Evolutionary conservation across 2,329 filamentous ascomycete species (phyloP).

Genomic region (Verticillium tricorpus): DNA sequence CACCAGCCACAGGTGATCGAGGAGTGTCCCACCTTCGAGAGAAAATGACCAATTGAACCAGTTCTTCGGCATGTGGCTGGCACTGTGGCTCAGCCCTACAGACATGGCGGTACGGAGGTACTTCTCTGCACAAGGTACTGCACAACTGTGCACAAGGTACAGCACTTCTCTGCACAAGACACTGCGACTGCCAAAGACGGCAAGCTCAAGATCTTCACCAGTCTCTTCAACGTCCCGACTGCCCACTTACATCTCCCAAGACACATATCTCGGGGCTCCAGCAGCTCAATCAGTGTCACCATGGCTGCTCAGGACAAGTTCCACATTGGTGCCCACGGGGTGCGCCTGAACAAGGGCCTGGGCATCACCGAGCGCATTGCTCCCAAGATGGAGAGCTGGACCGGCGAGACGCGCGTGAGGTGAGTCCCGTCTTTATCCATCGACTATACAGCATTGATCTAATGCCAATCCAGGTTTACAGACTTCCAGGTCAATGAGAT

Average conservation of each 20-base stretch:
- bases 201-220: background rate
- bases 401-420: conserved; percentile 14
- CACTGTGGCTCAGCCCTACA: too few relatives aligned
- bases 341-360: conserved; percentile 10
- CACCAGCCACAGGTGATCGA: too few relatives aligned
- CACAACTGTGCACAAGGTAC: too few relatives aligned
- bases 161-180: too few relatives aligned
- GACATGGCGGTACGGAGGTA: background rate
- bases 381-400: conserved; percentile 12
- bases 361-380: conserved; percentile 15
- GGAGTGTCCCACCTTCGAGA: background rate
- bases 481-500: conserved; percentile 95
- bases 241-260: background rate
- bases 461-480: conserved; percentile 57
- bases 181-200: background rate
- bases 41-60: too few relatives aligned
- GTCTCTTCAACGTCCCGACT: background rate
- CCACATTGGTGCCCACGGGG: background rate
- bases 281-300: background rate
- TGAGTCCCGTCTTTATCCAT: background rate
- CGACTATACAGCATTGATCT: background rate
- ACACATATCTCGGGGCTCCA: background rate
- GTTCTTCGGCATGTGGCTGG: too few relatives aligned
- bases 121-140: background rate
- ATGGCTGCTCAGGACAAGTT: background rate